These are phyloP conservation scores for Russula earlei DNA, from an alignment of 768 basidiomycete genomes.

Conservation along the genomic window DNA sequence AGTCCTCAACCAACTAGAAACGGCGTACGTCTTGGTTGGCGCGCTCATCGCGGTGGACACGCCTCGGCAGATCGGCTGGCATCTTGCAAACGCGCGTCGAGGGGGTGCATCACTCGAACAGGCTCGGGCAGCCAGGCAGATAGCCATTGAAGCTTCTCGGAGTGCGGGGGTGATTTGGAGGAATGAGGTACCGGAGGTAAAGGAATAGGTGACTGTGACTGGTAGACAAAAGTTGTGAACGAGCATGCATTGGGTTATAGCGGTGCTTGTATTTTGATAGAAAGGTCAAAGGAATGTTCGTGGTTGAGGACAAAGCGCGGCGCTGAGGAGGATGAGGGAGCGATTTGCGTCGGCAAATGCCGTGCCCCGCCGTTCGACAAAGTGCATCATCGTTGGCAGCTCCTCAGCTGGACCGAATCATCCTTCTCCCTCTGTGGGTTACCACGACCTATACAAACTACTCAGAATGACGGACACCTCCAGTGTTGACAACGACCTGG, in stretches of 20 bases:
- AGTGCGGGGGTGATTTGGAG: slow-evolving; percentile 45
- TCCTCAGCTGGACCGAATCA: slow-evolving; percentile 1
- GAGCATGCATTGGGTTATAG: too few species aligned
- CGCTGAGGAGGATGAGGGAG: too few species aligned
- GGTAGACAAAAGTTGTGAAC: too few species aligned
- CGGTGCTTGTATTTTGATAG: not conserved
- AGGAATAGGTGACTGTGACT: not conserved
- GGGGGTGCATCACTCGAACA: slow-evolving; percentile 46
- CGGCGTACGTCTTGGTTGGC: slow-evolving; percentile 51
- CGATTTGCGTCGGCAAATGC: slow-evolving; percentile 2
- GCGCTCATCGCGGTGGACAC: slow-evolving; percentile 53
- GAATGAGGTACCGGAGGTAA: slow-evolving; percentile 39
- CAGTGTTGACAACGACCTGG: slow-evolving; percentile 5
- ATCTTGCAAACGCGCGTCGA: slow-evolving; percentile 46
- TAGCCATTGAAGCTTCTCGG: slow-evolving; percentile 43
- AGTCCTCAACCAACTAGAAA: slow-evolving; percentile 41
- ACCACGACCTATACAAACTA: slow-evolving; percentile 14
- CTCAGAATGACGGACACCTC: slow-evolving; percentile 17
- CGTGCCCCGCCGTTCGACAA: slow-evolving; percentile 1
- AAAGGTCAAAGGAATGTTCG: not conserved
- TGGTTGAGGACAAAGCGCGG: not conserved
- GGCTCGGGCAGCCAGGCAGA: slow-evolving; percentile 42
- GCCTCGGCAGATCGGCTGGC: slow-evolving; percentile 58
- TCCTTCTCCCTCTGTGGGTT: slow-evolving; percentile 17
- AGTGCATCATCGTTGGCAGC: slow-evolving; percentile 12